Evolutionary conservation across 495 filamentous ascomycete species (phyloP).

Genomic region (Cladorrhinum samala): DNA sequence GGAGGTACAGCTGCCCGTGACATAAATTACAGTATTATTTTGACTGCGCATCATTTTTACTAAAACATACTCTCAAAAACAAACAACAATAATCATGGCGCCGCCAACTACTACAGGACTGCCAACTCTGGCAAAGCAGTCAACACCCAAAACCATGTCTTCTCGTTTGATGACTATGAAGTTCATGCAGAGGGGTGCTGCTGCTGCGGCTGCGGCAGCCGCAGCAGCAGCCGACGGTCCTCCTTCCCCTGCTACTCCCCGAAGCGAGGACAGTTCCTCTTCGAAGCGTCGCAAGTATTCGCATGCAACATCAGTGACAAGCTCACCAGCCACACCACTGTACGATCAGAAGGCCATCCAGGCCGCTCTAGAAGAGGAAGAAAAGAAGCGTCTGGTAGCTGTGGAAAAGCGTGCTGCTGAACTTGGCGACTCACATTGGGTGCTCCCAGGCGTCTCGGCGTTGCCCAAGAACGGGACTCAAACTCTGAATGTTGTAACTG

Average conservation of each 20-base stretch:
- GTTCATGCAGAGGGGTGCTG: constrained; percentile 94
- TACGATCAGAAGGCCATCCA: constrained; percentile 50
- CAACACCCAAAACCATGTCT: constrained; percentile 68
- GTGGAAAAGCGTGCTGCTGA: constrained; percentile 64
- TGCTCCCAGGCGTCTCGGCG: constrained; percentile 45
- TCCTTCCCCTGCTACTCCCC: constrained; percentile 40
- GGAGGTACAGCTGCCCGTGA: too few species aligned
- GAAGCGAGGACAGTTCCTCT: constrained; percentile 28
- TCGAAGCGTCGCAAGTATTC: constrained; percentile 50
- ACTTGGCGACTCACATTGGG: constrained; percentile 84
- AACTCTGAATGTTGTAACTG: constrained; percentile 40
- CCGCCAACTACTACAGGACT: constrained; percentile 9
- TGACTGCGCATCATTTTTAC: too few species aligned
- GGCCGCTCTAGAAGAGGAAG: constrained; percentile 67
- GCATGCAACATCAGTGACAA: constrained; percentile 14
- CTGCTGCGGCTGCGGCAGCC: constrained; percentile 36
- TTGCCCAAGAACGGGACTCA: constrained; percentile 14
- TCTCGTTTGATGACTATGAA: constrained; percentile 92
- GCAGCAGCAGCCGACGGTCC: constrained; percentile 35
- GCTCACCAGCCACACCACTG: constrained; percentile 18
- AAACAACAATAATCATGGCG: constrained; percentile 8
- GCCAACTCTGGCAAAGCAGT: constrained; percentile 32
- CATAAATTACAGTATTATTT: too few species aligned
- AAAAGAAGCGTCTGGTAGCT: constrained; percentile 65
- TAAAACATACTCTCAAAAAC: not conserved